phyloP scores from a whole-genome alignment of 148 eudicot species.

The Camellia japonica region DNA sequence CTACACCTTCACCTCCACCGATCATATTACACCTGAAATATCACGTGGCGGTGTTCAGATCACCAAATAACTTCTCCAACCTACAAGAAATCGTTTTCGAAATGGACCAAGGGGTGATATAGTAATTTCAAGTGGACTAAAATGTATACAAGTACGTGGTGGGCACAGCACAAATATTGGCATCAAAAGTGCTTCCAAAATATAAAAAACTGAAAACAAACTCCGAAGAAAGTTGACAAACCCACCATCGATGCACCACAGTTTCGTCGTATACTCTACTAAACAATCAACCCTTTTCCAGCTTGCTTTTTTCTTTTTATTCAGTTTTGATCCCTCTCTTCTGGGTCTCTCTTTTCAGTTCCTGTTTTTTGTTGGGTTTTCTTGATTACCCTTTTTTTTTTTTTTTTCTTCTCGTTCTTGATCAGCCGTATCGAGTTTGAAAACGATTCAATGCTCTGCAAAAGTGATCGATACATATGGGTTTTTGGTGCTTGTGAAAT shows the following conservation, averaged over 20 bases:
- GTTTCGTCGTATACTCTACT: background rate
- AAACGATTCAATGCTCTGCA: background rate
- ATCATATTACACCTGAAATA: too few species aligned
- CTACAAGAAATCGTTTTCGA: too few species aligned
- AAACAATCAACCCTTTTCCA: too few species aligned
- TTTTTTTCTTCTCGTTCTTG: background rate
- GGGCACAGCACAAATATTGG: conserved; percentile 19
- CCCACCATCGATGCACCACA: background rate
- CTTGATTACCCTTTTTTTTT: too few species aligned
- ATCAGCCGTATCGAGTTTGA: background rate
- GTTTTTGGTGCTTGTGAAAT: background rate
- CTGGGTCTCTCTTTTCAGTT: background rate
- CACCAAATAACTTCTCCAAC: too few species aligned
- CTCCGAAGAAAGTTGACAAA: too few species aligned
- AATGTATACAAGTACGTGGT: conserved; percentile 12
- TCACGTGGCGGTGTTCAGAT: too few species aligned
- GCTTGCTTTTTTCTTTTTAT: background rate
- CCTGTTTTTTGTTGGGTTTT: background rate
- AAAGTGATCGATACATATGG: background rate
- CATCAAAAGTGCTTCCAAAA: too few species aligned
- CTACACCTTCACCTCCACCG: too few species aligned
- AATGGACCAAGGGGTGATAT: conserved; percentile 18
- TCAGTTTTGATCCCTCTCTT: background rate
- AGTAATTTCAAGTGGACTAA: conserved; percentile 23
- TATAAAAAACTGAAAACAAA: too few species aligned